Percentiles rank a stretch among this genome's conserved stretches.
phyloP scores from a whole-genome alignment of 129 eudicot genomes.

The Logfia minima region DNA sequence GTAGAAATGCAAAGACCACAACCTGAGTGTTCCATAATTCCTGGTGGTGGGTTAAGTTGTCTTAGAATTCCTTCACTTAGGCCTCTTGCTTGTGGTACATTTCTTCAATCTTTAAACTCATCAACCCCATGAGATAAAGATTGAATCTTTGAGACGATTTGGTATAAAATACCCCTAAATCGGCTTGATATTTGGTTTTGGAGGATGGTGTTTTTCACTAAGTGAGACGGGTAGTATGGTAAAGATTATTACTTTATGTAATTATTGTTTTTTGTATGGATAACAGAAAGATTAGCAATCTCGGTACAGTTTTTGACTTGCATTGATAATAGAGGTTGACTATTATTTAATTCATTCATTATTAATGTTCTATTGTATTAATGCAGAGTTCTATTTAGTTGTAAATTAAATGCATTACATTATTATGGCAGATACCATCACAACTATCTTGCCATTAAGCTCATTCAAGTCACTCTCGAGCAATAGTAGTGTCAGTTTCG shows the following conservation, averaged over 20 bases:
- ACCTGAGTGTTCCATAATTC: conserved; percentile 68
- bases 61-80: conserved; percentile 64
- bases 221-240: conserved; percentile 31
- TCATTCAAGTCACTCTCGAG: not conserved
- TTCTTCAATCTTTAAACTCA: conserved; percentile 42
- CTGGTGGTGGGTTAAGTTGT: conserved; percentile 65
- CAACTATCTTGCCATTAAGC: not conserved
- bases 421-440: conserved; percentile 3
- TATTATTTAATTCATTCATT: conserved; percentile 30
- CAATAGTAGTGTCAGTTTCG: not conserved
- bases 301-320: conserved; percentile 33
- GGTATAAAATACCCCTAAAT: not conserved
- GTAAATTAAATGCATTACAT: conserved; percentile 24
- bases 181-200: conserved; percentile 15
- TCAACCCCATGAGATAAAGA: conserved; percentile 39
- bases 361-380: conserved; percentile 3
- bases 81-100: conserved; percentile 75
- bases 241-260: conserved; percentile 26
- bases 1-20: conserved; percentile 73
- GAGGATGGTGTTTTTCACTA: conserved; percentile 1
- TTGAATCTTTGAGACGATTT: not conserved
- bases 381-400: conserved; percentile 19
- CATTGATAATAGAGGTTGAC: conserved; percentile 34
- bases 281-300: conserved; percentile 39
- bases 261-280: conserved; percentile 38